Conservation (phyloP, 345 rosid species). For the Psidium friedrichsthalianum region DNA sequence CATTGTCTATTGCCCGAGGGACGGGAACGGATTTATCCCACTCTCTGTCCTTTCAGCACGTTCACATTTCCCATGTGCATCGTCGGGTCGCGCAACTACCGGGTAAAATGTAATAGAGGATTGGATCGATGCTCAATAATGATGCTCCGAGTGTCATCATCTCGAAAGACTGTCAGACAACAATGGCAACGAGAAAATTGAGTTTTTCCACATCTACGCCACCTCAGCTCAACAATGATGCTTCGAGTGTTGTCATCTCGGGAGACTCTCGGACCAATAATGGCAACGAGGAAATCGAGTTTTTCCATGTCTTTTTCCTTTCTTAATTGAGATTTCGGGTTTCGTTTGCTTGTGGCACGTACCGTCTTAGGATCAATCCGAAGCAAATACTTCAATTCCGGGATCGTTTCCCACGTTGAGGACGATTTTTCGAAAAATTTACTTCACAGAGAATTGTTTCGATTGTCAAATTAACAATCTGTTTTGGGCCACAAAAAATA, state of each 20-base stretch:
- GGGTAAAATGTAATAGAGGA: too few relatives aligned
- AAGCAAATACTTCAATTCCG: background rate
- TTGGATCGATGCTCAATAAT: too few relatives aligned
- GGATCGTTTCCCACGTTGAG: background rate
- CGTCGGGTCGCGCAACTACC: background rate
- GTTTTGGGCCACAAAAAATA: too few relatives aligned
- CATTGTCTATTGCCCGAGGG: background rate
- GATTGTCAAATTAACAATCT: too few relatives aligned
- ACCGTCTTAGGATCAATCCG: background rate
- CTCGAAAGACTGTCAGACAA: too few relatives aligned
- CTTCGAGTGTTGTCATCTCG: too few relatives aligned
- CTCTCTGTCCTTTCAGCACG: background rate
- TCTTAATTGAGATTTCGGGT: background rate
- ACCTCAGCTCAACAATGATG: too few relatives aligned
- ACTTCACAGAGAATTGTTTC: background rate
- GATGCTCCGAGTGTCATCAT: too few relatives aligned
- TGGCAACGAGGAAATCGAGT: background rate
- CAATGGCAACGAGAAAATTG: too few relatives aligned
- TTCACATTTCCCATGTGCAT: background rate
- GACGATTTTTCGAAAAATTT: background rate
- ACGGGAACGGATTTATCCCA: background rate
- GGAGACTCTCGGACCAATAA: background rate
- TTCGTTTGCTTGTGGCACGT: background rate
- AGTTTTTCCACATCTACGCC: too few relatives aligned
- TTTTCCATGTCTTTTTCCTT: background rate